A percentile compares a stretch with the other conserved stretches of the same genome.
phyloP scores from a whole-genome alignment of 208 protist genomes.

The Leishmania turanica region DNA sequence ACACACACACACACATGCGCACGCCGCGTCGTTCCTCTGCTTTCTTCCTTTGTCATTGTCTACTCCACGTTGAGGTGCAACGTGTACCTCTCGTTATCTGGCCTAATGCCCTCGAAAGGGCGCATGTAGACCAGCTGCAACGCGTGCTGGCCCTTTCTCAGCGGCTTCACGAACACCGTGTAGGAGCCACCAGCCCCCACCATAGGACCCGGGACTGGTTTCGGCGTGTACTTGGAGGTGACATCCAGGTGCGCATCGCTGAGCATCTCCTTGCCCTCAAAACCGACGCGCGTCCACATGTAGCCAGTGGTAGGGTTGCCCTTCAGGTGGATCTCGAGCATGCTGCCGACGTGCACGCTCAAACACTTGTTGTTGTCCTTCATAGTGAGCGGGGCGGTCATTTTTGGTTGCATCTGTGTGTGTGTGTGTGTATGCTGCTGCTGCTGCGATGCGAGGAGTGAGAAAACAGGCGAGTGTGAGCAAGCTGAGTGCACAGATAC shows the following conservation, averaged over 20 bases:
- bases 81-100: constrained; percentile 38
- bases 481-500: neutral
- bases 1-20: neutral
- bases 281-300: constrained; percentile 49
- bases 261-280: constrained; percentile 13
- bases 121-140: constrained; percentile 57
- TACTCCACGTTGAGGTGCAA: constrained; percentile 44
- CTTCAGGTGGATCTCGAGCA: constrained; percentile 36
- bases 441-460: constrained; percentile 4
- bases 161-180: constrained; percentile 43
- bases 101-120: constrained; percentile 35
- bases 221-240: constrained; percentile 12
- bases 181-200: constrained; percentile 45
- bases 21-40: neutral
- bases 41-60: neutral
- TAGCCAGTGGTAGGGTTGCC: constrained; percentile 81
- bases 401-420: neutral
- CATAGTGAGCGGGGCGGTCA: constrained; percentile 11
- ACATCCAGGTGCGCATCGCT: constrained; percentile 37
- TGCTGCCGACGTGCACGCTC: constrained; percentile 19
- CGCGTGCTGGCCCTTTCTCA: constrained; percentile 32
- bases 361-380: constrained; percentile 38
- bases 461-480: neutral
- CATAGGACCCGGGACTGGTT: constrained; percentile 13
- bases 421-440: neutral